Conservation (phyloP, 331 rosid genomes). For the Quercus phellos region DNA sequence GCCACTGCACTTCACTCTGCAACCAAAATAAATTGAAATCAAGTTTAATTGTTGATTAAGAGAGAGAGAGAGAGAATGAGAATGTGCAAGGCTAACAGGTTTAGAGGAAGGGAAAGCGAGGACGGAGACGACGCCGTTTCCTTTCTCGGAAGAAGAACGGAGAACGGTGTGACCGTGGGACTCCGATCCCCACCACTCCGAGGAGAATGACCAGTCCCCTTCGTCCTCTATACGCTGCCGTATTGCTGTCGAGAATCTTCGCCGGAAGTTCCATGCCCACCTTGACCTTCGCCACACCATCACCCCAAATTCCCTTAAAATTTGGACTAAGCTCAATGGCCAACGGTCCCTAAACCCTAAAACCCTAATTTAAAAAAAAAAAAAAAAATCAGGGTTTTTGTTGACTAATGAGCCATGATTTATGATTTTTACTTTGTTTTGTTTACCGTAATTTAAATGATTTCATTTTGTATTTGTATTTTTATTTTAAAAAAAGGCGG, state of each 20-base stretch:
- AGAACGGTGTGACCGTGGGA: slow-evolving; percentile 50
- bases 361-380: too few relatives aligned
- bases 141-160: slow-evolving; percentile 66
- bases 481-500: too few relatives aligned
- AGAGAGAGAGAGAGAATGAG: not conserved
- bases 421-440: too few relatives aligned
- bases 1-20: slow-evolving; percentile 56
- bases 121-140: slow-evolving; percentile 83
- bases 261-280: slow-evolving; percentile 35
- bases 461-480: too few relatives aligned
- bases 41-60: not conserved
- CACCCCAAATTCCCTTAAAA: slow-evolving; percentile 7
- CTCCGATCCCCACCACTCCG: slow-evolving; percentile 87
- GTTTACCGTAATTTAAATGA: too few relatives aligned
- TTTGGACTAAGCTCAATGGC: not conserved
- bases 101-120: slow-evolving; percentile 65
- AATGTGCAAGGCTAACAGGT: slow-evolving; percentile 45
- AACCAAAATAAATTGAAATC: not conserved
- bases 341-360: too few relatives aligned
- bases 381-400: too few relatives aligned
- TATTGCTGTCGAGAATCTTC: slow-evolving; percentile 41
- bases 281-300: slow-evolving; percentile 42
- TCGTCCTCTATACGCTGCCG: slow-evolving; percentile 62
- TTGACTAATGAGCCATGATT: too few relatives aligned
- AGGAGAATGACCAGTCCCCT: slow-evolving; percentile 84